Evolutionary conservation across 2,329 filamentous ascomycete species (phyloP).

Genomic region (Venturia effusa): DNA sequence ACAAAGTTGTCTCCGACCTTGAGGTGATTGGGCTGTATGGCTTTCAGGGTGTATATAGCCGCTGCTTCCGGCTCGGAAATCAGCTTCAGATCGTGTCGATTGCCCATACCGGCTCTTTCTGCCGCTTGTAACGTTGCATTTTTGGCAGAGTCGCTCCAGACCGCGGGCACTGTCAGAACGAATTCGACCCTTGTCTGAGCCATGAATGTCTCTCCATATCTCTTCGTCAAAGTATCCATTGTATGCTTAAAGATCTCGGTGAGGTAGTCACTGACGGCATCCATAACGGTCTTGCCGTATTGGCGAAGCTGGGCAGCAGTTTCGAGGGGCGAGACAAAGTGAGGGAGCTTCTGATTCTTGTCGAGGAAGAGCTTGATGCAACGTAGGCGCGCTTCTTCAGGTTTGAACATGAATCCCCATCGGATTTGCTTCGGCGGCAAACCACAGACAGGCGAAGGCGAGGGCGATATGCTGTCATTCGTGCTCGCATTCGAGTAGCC

Average conservation of each 20-base stretch:
- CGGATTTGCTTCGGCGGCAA: constrained; percentile 31
- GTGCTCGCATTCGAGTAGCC: constrained; percentile 31
- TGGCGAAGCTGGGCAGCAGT: constrained; percentile 66
- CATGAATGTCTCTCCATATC: constrained; percentile 73
- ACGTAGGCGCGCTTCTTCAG: constrained; percentile 62
- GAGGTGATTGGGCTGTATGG: constrained; percentile 64
- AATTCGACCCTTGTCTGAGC: constrained; percentile 64
- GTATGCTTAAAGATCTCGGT: constrained; percentile 67
- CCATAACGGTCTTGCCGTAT: constrained; percentile 65
- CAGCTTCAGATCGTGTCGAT: constrained; percentile 58
- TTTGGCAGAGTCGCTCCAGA: constrained; percentile 80
- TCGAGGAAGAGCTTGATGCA: constrained; percentile 82
- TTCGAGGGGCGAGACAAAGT: constrained; percentile 68
- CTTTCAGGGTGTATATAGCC: constrained; percentile 69
- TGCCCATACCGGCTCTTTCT: constrained; percentile 68
- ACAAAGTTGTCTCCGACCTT: constrained; percentile 53
- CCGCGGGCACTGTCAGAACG: constrained; percentile 70
- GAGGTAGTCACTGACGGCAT: constrained; percentile 70
- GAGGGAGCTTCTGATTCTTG: constrained; percentile 67
- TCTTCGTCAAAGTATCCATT: constrained; percentile 62
- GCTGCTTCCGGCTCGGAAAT: constrained; percentile 74
- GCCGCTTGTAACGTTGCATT: constrained; percentile 70
- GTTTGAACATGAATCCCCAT: constrained; percentile 78
- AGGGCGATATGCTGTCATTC: constrained; percentile 6
- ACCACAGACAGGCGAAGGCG: neutral